Evolutionary conservation across 139 green algal genomes (phyloP), one percentile per base, ranked within the genome.

Genomic region (Zygnema cylindricum): DNA sequence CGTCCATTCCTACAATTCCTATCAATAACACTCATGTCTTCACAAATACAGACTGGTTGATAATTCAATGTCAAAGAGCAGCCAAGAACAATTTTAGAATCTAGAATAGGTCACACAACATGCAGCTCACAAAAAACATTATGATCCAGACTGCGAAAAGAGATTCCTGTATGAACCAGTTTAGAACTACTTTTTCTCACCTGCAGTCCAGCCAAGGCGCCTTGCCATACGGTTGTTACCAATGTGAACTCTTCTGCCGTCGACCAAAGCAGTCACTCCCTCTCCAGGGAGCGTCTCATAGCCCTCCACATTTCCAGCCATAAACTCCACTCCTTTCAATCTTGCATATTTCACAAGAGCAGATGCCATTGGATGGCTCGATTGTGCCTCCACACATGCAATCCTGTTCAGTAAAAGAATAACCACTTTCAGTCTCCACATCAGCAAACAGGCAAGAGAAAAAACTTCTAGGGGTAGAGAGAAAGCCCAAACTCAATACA

Each of bases 291-390:
- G 35, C 33, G 55, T 87, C 23, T 91, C 81, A 78, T 90, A 93
- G n/a, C 86, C 77, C 25, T 43, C n/a, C 7, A 90, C 92, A 25
- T 25, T 32, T 0, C 54, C 90, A 23, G 69, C 54, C n/a, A 43
- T 35, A 55, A 81, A 16, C 11, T 90, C 32, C n/a, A 90, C 81
- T 0, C 87, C 88, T 38, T 89, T 63, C 22, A 71, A 54, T 35
- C 81, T 38, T 1, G 77, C 86, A n/a, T 54, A 87, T 32, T 75
- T 81, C 36, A 94, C 78, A 42, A 96, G 89, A 3, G 92, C 92
- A 35, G 81, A 57, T 2, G 93, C 94, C 71, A 96, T 33, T 7
- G 94, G 94, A 81, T 96, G 94, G 43, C 82, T 88, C 7, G 89
- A 92, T 23, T 69, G 57, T 40, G 88, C 41, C 71, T 95, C 93